Base-by-base conservation (phyloP, 1,284 basidiomycete species). In the Entoloma clypeatum region DNA sequence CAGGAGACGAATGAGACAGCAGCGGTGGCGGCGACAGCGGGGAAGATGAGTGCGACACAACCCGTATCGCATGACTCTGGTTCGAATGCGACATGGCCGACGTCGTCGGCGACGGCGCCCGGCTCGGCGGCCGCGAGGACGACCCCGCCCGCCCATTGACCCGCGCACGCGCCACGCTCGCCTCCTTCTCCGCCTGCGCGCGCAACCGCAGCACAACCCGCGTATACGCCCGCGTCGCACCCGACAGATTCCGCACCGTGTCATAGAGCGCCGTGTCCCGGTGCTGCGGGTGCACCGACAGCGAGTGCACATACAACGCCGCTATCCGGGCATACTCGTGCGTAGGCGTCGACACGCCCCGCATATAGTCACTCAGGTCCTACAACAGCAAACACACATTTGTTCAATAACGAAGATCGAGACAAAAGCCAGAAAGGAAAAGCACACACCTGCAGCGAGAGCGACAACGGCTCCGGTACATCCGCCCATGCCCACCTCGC, bases 351-450 rank as follows among this genome's bases (percentile, higher is more conserved):
- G 78, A 80, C 1, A 89, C 81, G 2, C 84, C 83, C 37, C 79
- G 73, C 74, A 90, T 80, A 53, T 89, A 91, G 36, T 80, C 72
- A 52, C 76, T 75, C 26, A 91, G 69, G 59, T 90, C 86, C 81
- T 87, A 46, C 17, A 41, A 24, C 18, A 18, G 43, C 16, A 13
- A 23, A 17, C 26, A 17, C 22, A 21, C 5, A 33, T 40, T 7
- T 16, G 18, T n/a, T 24, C 14, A 3, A 10, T 7, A 22, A 36
- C 19, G 18, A 27, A 16, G 4, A 34, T 19, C 19, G 11, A 14
- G 10, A 25, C 11, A 24, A n/a, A 24, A 44, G 13, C 16, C 26
- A 49, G 31, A 26, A 43, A 36, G 17, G 31, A 34, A 36, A 33
- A 18, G 48, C 24, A 61, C 74, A 45, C 46, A 79, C 84, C 65